phyloP scores from a whole-genome alignment of 169 alveolate species.

The Plasmodium malariae region DNA sequence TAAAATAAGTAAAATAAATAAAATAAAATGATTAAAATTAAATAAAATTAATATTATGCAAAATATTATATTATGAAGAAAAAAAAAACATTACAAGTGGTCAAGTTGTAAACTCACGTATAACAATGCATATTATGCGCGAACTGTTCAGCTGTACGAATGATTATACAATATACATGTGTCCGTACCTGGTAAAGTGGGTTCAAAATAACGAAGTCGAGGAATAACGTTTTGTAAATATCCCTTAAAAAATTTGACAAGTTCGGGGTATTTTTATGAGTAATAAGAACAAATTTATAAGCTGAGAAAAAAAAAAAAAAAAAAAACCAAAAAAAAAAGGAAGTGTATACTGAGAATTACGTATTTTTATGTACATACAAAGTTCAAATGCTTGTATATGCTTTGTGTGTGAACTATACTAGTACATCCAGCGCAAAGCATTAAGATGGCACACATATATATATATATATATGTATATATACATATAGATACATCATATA shows the following conservation, averaged over 20 bases:
- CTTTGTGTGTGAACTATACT: too few species aligned
- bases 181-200: slow-evolving; percentile 46
- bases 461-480: slow-evolving; percentile 3
- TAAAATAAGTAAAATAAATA: background rate
- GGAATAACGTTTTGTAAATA: slow-evolving; percentile 61
- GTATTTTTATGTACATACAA: too few species aligned
- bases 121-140: background rate
- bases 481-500: background rate
- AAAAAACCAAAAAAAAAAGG: background rate
- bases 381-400: too few species aligned
- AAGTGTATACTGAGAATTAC: too few species aligned
- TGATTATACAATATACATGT: background rate
- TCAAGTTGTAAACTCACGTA: too few species aligned
- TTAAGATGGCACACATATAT: too few species aligned
- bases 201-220: slow-evolving; percentile 50
- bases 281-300: slow-evolving; percentile 62
- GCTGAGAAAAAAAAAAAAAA: slow-evolving; percentile 27
- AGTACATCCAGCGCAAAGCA: too few species aligned
- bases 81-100: too few species aligned
- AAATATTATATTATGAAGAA: too few species aligned
- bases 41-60: too few species aligned
- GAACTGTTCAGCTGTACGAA: background rate
- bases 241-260: slow-evolving; percentile 55
- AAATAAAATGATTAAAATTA: too few species aligned
- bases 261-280: slow-evolving; percentile 54